Base-by-base conservation (phyloP, 768 basidiomycete species). In the Trametes gibbosa region DNA sequence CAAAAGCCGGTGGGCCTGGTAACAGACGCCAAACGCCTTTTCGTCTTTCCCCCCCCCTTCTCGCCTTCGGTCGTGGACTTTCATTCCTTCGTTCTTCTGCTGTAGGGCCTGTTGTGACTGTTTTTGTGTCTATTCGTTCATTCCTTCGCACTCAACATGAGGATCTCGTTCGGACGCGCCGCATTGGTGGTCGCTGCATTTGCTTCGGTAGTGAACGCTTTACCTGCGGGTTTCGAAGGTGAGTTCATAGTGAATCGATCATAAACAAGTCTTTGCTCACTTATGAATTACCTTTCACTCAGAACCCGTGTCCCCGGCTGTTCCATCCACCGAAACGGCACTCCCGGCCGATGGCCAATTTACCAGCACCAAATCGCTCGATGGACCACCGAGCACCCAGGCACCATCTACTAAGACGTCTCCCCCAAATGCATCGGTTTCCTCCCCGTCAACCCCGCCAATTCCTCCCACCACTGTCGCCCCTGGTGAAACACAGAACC, bases 11-110 rank as follows among this genome's bases (percentile, higher is more conserved):
- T 24, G 42, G 17, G 41, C 51, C 34, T 62, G 42, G 47, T 56
- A 58, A 62, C 61, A 53, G 40, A 39, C 61, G 61, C 61, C 61
- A 56, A 52, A 24, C 42, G 32, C 27, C 39, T 58, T 10, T 56
- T 46, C 21, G 25, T 32, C 32, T 46, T 39, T 50, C 37, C 50
- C 42, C 40, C 59, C 42, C 40, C 59, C 25, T 50, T 17, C 48
- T 29, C 42, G 14, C 42, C 41, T 29, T 48, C 46, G 56, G 51
- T 34, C 27, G 45, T 53, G 59, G 59, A 43, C 46, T 54, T 34
- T 54, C 61, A 53, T 50, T 62, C 61, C 25, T 62, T 62, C 46
- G 56, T 54, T 42, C 47, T 50, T 46, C 37, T 19, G 51, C 41
- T 7, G 14, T 21, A 17, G 24, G 42, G 32, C 41, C 17, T 29